Base-by-base conservation (phyloP, 2,329 filamentous ascomycete species). In the Cryphonectria nitschkei region DNA sequence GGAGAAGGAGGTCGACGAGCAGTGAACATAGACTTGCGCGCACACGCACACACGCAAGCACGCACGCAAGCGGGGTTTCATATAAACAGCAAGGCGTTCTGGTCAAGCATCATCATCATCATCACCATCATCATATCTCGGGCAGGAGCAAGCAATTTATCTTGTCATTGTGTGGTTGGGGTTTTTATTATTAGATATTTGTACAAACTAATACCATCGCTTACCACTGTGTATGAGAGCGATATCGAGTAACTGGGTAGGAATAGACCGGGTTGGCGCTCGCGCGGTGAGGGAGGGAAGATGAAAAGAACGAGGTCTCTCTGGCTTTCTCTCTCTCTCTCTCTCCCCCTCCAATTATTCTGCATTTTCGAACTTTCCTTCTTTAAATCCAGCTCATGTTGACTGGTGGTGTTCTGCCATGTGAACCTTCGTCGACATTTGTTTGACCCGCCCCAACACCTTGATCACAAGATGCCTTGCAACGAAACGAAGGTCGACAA, bases 1-100 rank as follows among this genome's bases (percentile, higher is more conserved):
- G 50, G 83, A 85, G 70, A 82, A 82, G 75, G 80, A 79, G 67
- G 74, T 72, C 65, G 75, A 75, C 71, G 76, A 76, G 72, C 52
- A 26, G 34, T 58, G 64, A 34, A 6, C 41, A 46, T 16, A 46
- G 8, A 22, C 43, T 46, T 46, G 43, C 16, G 13, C 2, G 3
- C 39, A 9, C 39, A 8, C 41, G 5, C 43, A 8, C 43, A 56
- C 32, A 46, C 14, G 6, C 26, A 29, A 3, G 29, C 16, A 16
- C 14, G 6, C 26, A 29, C 7, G 29, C 16, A 16, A 61, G 37
- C 19, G 6, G 19, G 43, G 39, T 37, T 26, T 19, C n/a, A 58
- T 32, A 58, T 22, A 61, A 11, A 37, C 32, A 61, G 58, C 58
- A 61, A 61, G 58, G 58, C 58, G 58, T 61, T 61, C 34, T 34